Conservation (phyloP, 306 rosid species). For the Casuarina equisetifolia region DNA sequence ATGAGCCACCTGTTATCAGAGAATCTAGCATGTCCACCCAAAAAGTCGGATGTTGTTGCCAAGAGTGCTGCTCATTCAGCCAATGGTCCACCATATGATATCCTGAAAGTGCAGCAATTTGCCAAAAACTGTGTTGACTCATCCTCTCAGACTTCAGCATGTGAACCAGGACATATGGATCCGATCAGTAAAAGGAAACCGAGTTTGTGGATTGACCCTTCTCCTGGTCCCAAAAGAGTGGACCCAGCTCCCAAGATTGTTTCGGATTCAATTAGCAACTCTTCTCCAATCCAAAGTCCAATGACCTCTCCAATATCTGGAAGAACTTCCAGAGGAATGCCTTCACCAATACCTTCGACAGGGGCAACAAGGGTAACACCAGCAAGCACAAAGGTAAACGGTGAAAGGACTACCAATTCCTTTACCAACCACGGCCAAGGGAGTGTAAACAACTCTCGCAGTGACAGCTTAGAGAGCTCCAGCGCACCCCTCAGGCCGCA, state of each 20-base stretch:
- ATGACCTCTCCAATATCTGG: conserved; percentile 35
- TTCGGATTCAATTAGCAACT: conserved; percentile 26
- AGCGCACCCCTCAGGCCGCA: conserved; percentile 67
- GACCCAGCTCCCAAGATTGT: conserved; percentile 23
- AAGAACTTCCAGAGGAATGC: conserved; percentile 12
- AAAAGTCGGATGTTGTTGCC: conserved; percentile 19
- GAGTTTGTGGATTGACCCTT: conserved; percentile 15
- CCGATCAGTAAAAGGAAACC: conserved; percentile 34
- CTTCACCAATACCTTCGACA: conserved; percentile 19
- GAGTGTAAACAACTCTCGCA: conserved; percentile 50
- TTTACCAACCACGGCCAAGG: conserved; percentile 30
- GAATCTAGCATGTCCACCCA: conserved; percentile 17
- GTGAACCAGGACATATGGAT: conserved; percentile 26
- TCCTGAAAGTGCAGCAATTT: conserved; percentile 20
- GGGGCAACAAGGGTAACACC: conserved; percentile 28
- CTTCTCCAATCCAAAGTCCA: conserved; percentile 32
- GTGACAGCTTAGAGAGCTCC: conserved; percentile 72
- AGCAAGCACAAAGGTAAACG: conserved; percentile 29
- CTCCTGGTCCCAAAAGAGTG: conserved; percentile 25
- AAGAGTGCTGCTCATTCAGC: conserved; percentile 35
- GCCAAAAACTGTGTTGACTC: conserved; percentile 25
- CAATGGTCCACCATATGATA: conserved; percentile 22
- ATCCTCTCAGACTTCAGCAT: conserved; percentile 23
- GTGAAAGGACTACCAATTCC: conserved; percentile 8
- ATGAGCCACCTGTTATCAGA: conserved; percentile 32